Conservation (phyloP, 768 basidiomycete species). For the Serendipita sp. region DNA sequence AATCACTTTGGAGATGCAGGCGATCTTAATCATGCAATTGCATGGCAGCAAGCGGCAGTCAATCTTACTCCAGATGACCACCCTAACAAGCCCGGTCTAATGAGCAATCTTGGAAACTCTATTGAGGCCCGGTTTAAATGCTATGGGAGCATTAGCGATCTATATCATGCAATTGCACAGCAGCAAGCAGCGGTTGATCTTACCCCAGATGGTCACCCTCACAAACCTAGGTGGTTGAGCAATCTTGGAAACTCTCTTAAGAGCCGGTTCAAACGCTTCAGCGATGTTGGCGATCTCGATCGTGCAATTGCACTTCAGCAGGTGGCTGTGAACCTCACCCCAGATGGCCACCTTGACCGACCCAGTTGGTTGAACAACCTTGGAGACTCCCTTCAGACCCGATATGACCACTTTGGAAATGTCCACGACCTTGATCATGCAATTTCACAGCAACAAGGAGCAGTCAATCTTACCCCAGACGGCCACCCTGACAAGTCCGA, state of each 20-base stretch:
- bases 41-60: background rate
- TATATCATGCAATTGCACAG: slow-evolving; percentile 8
- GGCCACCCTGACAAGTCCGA: background rate
- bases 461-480: background rate
- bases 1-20: no score
- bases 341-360: slow-evolving; percentile 11
- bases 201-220: slow-evolving; percentile 8
- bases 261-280: background rate
- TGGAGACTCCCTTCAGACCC: slow-evolving; percentile 9
- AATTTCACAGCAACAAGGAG: background rate
- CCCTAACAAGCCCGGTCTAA: background rate
- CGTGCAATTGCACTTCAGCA: background rate
- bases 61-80: slow-evolving; percentile 12
- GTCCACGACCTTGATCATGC: background rate
- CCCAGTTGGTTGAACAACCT: slow-evolving; percentile 9
- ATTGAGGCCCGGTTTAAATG: slow-evolving; percentile 9
- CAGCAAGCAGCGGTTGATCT: slow-evolving; percentile 9
- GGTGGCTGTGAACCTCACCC: slow-evolving; percentile 11
- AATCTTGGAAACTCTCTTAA: background rate
- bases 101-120: slow-evolving; percentile 10
- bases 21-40: no score
- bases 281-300: background rate
- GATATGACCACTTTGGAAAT: slow-evolving; percentile 6
- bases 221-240: background rate
- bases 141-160: slow-evolving; percentile 8